Conservation (phyloP, 2,329 filamentous ascomycete genomes). For the Boeremia exigua region DNA sequence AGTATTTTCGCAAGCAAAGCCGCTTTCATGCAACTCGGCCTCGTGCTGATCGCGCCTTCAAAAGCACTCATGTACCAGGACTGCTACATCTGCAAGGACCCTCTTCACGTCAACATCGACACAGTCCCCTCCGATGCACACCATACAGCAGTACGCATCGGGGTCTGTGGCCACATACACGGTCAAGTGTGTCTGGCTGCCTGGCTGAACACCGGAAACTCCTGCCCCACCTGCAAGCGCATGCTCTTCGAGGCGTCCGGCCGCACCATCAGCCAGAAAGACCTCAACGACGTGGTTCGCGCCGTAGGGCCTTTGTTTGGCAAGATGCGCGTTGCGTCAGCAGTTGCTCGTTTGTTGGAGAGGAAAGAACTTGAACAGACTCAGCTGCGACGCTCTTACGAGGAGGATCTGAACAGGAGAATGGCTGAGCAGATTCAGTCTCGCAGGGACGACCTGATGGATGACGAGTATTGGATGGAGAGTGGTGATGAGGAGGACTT, state of each 20-base stretch:
- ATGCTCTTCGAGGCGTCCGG: conserved; percentile 20
- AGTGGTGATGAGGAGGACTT: conserved; percentile 19
- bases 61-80: conserved; percentile 19
- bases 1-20: conserved; percentile 22
- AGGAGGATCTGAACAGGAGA: conserved; percentile 9
- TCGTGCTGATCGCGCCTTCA: conserved; percentile 16
- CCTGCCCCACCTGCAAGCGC: conserved; percentile 28
- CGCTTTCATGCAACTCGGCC: conserved; percentile 18
- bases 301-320: neutral
- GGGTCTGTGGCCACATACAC: conserved; percentile 25
- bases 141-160: conserved; percentile 25
- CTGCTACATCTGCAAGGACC: conserved; percentile 24
- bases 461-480: conserved; percentile 8
- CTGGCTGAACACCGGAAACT: conserved; percentile 27
- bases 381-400: conserved; percentile 2
- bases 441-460: neutral
- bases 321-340: conserved; percentile 1
- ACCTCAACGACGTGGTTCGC: neutral
- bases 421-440: conserved; percentile 5
- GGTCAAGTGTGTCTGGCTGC: conserved; percentile 24
- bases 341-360: conserved; percentile 14
- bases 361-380: conserved; percentile 5
- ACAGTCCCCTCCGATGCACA: neutral
- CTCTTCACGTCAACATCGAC: conserved; percentile 16
- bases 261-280: neutral